Evolutionary conservation across 2,329 filamentous ascomycete species (phyloP), one percentile per base, ranked within the genome.

Genomic region (Fusarium tanahbumbuense): DNA sequence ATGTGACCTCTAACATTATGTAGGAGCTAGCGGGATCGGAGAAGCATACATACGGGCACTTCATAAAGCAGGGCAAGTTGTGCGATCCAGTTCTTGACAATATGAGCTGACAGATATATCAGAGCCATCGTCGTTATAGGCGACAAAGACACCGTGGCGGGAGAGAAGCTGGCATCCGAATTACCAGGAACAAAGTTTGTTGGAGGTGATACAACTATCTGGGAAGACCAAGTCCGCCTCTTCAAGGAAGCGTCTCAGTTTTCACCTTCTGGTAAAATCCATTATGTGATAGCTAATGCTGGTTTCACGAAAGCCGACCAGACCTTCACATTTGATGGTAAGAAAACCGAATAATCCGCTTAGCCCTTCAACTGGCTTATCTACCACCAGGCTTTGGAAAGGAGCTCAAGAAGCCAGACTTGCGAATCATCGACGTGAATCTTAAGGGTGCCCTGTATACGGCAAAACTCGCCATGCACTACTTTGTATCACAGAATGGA

Each of bases 231-330:
- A 25, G n/a, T n/a, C 16, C 32, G 3, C 1, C 6, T 63, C 0
- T 63, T 62, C 32, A 42, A 37, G 3, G 18, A 62, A 13, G 47
- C 47, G 7, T 13, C 5, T 0, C 22, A 13, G 0, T 7, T 42
- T 4, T 55, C 57, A 3, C 15, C 46, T 1, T 55, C 27, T n/a
- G 47, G 57, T 0, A 34, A 25, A 2, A 42, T 63, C 0, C n/a
- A 41, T 23, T 62, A 55, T 10, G 60, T 62, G 8, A 47, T 63
- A 16, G 47, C 57, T 4, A 63, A 63, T 18, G 47, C 57, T 8
- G 60, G 57, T 1, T 48, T 63, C 11, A 55, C 27, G 4, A 62
- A 63, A 4, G 4, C 8, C 1, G 60, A 63, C 5, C 57, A 62
- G 16, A 46, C 32, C 2, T 63, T 63, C 8, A 16, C 32, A 16